Evolutionary conservation across 352 stramenopile genomes (phyloP).

Genomic region (Aphanomyces stellatus): DNA sequence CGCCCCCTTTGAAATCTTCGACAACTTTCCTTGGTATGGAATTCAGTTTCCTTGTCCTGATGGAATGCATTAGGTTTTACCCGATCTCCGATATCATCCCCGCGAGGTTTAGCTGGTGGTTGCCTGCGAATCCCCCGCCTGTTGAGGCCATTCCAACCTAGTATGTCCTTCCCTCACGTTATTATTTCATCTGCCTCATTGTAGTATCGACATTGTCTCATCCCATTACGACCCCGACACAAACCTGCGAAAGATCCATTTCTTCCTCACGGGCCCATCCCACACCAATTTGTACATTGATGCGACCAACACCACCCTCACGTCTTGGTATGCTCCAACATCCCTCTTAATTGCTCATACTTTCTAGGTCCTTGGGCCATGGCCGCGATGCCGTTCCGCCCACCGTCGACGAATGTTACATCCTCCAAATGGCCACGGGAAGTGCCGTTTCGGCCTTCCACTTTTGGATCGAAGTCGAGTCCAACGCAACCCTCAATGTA

Average conservation of each 20-base stretch:
- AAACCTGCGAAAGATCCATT: conserved; percentile 48
- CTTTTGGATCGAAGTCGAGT: conserved; percentile 68
- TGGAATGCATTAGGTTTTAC: conserved; percentile 44
- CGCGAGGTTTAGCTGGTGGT: conserved; percentile 62
- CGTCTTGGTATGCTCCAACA: conserved; percentile 46
- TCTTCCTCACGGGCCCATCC: conserved; percentile 53
- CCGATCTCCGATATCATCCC: conserved; percentile 54
- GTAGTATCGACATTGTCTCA: conserved; percentile 42
- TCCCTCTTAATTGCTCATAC: neutral
- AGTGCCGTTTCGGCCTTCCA: conserved; percentile 47
- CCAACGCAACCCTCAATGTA: conserved; percentile 37
- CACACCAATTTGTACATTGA: conserved; percentile 73
- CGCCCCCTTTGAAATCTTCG: conserved; percentile 43
- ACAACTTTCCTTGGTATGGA: conserved; percentile 48
- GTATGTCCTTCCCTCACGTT: neutral
- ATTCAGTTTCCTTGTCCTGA: too few relatives aligned
- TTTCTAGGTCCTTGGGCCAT: conserved; percentile 55
- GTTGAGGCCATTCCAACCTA: neutral
- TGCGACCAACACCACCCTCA: conserved; percentile 53
- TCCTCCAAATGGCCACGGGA: conserved; percentile 63
- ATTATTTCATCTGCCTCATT: neutral
- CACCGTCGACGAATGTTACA: conserved; percentile 57
- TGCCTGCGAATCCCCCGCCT: conserved; percentile 29
- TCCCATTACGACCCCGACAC: conserved; percentile 41
- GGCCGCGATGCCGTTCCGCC: conserved; percentile 43